Conservation (phyloP, 2,329 filamentous ascomycete genomes). For the Aspergillus sergii region DNA sequence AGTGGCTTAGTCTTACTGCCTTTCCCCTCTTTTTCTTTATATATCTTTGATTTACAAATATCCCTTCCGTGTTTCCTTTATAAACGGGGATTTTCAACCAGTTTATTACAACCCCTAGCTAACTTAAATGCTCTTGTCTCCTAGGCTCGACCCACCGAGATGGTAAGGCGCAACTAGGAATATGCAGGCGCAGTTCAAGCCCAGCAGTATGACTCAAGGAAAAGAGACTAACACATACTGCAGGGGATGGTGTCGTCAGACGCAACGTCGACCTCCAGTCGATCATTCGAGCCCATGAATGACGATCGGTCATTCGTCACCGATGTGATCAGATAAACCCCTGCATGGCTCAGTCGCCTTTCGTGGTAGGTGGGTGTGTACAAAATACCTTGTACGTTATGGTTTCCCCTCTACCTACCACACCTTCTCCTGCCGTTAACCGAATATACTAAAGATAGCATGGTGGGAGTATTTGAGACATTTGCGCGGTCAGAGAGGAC, state of each 20-base stretch:
- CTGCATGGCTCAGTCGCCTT: not conserved
- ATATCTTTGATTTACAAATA: not conserved
- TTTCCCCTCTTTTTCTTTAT: not conserved
- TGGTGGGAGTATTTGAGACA: not conserved
- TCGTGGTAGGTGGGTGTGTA: not conserved
- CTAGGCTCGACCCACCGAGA: slow-evolving; percentile 7
- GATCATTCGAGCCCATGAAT: slow-evolving; percentile 9
- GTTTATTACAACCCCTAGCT: not conserved
- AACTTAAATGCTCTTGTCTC: not conserved
- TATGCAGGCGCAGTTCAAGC: slow-evolving; percentile 4
- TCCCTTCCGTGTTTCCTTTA: not conserved
- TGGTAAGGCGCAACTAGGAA: slow-evolving; percentile 4
- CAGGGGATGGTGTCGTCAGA: slow-evolving; percentile 10
- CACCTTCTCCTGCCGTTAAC: not conserved
- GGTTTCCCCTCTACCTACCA: not conserved
- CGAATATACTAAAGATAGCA: not conserved
- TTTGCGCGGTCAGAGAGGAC: not conserved
- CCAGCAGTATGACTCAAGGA: slow-evolving; percentile 5
- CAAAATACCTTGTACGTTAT: not conserved
- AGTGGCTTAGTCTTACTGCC: not conserved
- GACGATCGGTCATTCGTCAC: slow-evolving; percentile 11
- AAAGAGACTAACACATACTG: not conserved
- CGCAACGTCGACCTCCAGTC: slow-evolving; percentile 8
- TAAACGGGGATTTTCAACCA: not conserved
- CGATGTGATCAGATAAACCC: slow-evolving; percentile 3